A percentile compares a stretch with the other conserved stretches of the same genome.
Evolutionary conservation across 768 basidiomycete species (phyloP).

Genomic region (Pleurotus tuoliensis): DNA sequence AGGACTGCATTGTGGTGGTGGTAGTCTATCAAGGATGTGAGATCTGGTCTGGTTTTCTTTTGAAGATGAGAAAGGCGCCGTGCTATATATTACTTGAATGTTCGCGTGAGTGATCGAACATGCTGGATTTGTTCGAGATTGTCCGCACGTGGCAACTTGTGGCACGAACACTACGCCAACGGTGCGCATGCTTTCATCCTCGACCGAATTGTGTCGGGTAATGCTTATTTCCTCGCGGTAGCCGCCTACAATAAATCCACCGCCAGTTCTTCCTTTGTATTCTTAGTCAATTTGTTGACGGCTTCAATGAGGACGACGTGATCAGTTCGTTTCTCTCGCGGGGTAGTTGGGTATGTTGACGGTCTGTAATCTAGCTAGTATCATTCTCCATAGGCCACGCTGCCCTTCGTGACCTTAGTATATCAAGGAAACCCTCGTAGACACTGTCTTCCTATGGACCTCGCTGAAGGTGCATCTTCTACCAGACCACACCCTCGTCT

Average conservation of each 20-base stretch:
- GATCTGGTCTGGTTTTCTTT: neutral
- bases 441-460: neutral
- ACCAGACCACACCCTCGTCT: neutral
- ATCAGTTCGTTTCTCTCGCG: neutral
- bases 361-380: too few species aligned
- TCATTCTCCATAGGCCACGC: neutral
- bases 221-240: too few species aligned
- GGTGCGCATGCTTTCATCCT: too few species aligned
- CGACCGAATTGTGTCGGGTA: too few species aligned
- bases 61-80: neutral
- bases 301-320: neutral
- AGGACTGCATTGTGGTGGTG: conserved; percentile 54
- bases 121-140: neutral
- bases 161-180: too few species aligned
- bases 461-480: neutral
- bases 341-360: neutral
- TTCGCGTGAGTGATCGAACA: conserved; percentile 1
- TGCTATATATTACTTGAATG: neutral
- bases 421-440: neutral
- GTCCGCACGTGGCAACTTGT: too few species aligned
- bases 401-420: neutral
- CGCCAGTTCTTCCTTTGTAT: too few species aligned
- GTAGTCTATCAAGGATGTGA: neutral
- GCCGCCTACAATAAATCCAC: too few species aligned
- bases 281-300: neutral